Evolutionary conservation across 805 yeast genomes (phyloP).

Genomic region (Candida vaughaniae): DNA sequence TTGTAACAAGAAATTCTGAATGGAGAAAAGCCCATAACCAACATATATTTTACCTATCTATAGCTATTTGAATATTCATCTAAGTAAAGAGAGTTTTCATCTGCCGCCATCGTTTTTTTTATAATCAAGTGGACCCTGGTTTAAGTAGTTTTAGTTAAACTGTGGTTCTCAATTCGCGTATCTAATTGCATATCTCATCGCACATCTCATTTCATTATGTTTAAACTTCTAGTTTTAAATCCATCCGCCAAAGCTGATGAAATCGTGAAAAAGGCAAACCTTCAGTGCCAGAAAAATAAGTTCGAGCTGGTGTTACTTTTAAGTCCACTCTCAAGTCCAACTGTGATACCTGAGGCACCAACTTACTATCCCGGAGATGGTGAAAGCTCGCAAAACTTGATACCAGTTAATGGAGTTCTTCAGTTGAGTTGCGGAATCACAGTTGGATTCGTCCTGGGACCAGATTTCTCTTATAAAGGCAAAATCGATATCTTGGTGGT

Average conservation of each 20-base stretch:
- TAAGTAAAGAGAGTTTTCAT: too few species aligned
- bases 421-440: conserved; percentile 45
- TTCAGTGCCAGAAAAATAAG: conserved; percentile 56
- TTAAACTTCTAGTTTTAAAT: conserved; percentile 44
- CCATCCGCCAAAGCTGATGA: conserved; percentile 46
- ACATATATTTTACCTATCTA: too few species aligned
- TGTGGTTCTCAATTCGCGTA: too few species aligned
- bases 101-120: too few species aligned
- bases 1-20: too few species aligned
- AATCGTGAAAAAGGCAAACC: conserved; percentile 44
- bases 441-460: conserved; percentile 43
- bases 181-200: too few species aligned
- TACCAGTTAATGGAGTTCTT: conserved; percentile 29
- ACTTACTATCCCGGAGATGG: conserved; percentile 3
- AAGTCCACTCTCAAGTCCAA: conserved; percentile 37
- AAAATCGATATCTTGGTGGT: conserved; percentile 55
- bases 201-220: too few species aligned
- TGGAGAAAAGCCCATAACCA: too few species aligned
- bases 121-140: too few species aligned
- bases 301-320: conserved; percentile 55
- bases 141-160: too few species aligned
- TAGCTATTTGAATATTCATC: too few species aligned
- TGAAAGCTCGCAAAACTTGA: conserved; percentile 15
- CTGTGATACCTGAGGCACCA: background rate
- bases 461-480: conserved; percentile 1